phyloP scores from a whole-genome alignment of 2,329 filamentous ascomycete genomes.

The Neopestalotiopsis rosae region DNA sequence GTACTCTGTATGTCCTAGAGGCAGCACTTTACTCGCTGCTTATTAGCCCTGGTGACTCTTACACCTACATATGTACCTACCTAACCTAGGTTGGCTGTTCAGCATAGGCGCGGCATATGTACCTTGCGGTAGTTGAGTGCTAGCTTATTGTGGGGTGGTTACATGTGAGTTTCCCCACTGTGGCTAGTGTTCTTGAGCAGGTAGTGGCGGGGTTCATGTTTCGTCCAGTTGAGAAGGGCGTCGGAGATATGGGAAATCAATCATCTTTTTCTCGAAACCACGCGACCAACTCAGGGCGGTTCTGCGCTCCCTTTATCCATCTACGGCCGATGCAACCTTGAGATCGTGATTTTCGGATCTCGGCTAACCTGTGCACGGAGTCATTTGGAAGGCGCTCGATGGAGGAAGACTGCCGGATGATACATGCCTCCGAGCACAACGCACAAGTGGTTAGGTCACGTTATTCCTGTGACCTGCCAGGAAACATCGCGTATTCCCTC shows the following conservation, averaged over 20 bases:
- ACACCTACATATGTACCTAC: no score
- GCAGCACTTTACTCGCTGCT: no score
- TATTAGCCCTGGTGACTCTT: no score
- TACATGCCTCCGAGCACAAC: neutral
- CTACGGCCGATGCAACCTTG: neutral
- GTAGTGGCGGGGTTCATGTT: neutral
- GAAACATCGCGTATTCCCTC: neutral
- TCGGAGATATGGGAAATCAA: neutral
- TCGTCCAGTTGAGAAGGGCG: neutral
- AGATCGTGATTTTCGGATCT: neutral
- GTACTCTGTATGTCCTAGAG: no score
- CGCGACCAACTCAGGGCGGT: neutral
- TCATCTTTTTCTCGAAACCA: neutral
- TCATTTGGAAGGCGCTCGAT: neutral
- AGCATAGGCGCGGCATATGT: no score
- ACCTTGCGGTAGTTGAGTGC: no score
- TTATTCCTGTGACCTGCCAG: neutral
- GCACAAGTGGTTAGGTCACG: neutral
- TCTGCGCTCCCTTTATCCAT: neutral
- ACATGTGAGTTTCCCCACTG: neutral
- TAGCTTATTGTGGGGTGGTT: neutral
- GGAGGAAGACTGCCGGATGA: neutral
- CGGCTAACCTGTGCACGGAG: neutral
- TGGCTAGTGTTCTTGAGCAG: neutral
- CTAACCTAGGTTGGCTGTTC: no score